Evolutionary conservation across 495 filamentous ascomycete genomes (phyloP).

Genomic region (Collariella sp.): DNA sequence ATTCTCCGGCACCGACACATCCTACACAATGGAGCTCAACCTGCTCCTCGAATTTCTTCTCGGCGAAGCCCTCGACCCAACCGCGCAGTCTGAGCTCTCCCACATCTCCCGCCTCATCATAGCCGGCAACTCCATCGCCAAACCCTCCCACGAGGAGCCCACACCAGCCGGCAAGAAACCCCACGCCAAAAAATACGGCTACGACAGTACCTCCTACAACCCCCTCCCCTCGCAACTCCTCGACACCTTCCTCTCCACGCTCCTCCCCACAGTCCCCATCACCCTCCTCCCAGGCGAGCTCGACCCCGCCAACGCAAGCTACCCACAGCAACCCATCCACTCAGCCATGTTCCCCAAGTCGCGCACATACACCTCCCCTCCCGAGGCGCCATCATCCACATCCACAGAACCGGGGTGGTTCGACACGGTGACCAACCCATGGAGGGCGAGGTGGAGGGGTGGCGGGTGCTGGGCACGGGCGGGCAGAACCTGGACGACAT

Average conservation of each 20-base stretch:
- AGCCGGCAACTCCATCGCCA: constrained; percentile 75
- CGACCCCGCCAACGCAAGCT: constrained; percentile 72
- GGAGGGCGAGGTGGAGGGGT: constrained; percentile 81
- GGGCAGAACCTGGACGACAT: constrained; percentile 94
- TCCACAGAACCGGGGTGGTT: constrained; percentile 59
- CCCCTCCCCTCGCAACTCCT: constrained; percentile 70
- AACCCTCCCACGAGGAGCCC: constrained; percentile 1
- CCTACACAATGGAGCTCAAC: constrained; percentile 61
- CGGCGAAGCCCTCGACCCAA: constrained; percentile 61
- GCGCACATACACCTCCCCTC: constrained; percentile 46
- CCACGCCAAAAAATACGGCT: constrained; percentile 85
- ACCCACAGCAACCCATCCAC: constrained; percentile 79
- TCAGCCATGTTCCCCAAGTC: constrained; percentile 70
- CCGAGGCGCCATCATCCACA: constrained; percentile 4
- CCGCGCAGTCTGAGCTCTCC: constrained; percentile 48
- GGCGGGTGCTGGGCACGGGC: constrained; percentile 71
- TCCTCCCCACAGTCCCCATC: constrained; percentile 75
- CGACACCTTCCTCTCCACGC: constrained; percentile 69
- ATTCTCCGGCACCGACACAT: constrained; percentile 62
- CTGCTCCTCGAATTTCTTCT: constrained; percentile 81
- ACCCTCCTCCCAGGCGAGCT: constrained; percentile 66
- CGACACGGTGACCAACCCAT: constrained; percentile 90
- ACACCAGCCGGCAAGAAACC: constrained; percentile 26
- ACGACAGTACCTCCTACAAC: constrained; percentile 83
- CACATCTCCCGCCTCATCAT: constrained; percentile 80